A percentile compares a stretch with the other conserved stretches of the same genome.
Evolutionary conservation across 495 filamentous ascomycete genomes (phyloP).

Genomic region (Talaromyces trachyspermus): DNA sequence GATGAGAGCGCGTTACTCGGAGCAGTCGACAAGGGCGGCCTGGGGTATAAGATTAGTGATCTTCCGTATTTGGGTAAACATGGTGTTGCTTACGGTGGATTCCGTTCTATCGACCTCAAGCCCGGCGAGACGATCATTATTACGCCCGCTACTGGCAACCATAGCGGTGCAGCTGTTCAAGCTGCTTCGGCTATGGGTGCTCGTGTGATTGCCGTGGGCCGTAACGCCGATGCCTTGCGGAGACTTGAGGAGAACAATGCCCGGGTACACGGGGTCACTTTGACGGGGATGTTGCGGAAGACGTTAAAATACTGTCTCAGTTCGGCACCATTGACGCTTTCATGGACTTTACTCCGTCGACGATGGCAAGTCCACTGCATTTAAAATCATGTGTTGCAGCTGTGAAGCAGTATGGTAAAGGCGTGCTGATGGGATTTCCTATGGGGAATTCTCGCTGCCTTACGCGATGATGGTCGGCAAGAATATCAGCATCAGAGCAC

Average conservation of each 20-base stretch:
- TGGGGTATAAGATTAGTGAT: neutral
- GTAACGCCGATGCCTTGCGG: slow-evolving; percentile 23
- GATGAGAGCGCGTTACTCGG: slow-evolving; percentile 30
- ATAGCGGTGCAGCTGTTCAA: slow-evolving; percentile 34
- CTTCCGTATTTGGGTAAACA: neutral
- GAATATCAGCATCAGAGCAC: slow-evolving; percentile 1
- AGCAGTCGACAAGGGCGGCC: slow-evolving; percentile 8
- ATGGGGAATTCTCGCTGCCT: neutral
- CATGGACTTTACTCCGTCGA: slow-evolving; percentile 1
- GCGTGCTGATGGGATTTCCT: slow-evolving; percentile 2
- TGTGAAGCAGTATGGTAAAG: neutral
- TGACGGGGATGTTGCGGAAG: neutral
- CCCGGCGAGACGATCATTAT: slow-evolving; percentile 43
- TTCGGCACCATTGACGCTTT: slow-evolving; percentile 4
- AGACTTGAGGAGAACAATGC: slow-evolving; percentile 10
- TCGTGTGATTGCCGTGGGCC: slow-evolving; percentile 38
- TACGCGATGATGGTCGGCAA: neutral
- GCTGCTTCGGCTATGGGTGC: slow-evolving; percentile 40
- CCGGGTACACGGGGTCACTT: neutral
- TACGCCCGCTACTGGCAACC: slow-evolving; percentile 38
- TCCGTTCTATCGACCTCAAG: slow-evolving; percentile 26
- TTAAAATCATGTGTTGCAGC: neutral
- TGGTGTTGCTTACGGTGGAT: neutral
- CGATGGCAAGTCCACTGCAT: neutral
- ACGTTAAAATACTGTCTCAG: neutral